These are phyloP conservation scores for Hansenula sp. DNA, from an alignment of 1,139 yeast species.

Conservation along the genomic window DNA sequence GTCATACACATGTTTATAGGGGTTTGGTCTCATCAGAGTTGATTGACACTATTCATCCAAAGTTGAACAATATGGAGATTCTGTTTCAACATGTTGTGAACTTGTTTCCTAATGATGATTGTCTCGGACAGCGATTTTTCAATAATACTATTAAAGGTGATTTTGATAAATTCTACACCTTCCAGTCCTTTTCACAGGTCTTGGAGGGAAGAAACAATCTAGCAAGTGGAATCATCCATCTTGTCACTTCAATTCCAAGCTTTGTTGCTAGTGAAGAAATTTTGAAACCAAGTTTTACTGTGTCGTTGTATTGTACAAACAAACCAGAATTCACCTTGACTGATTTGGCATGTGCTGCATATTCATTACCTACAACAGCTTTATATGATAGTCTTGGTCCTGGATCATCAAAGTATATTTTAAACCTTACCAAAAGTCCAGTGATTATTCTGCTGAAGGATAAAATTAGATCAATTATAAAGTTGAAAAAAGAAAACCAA, in stretches of 20 bases:
- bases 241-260: no score
- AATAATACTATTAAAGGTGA: no score
- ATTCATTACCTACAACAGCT: constrained; percentile 49
- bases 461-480: constrained; percentile 38
- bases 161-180: no score
- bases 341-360: constrained; percentile 55
- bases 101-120: no score
- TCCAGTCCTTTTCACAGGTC: no score
- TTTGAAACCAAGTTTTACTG: constrained; percentile 35
- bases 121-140: no score
- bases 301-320: constrained; percentile 51
- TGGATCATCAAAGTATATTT: constrained; percentile 51
- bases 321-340: constrained; percentile 54
- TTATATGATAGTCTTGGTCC: constrained; percentile 62
- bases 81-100: constrained; percentile 29
- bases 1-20: constrained; percentile 28
- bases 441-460: constrained; percentile 47
- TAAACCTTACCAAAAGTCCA: constrained; percentile 51
- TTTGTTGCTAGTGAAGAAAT: neutral
- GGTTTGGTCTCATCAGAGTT: constrained; percentile 34
- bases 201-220: no score
- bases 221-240: no score
- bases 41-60: constrained; percentile 31
- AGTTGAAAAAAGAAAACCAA: constrained; percentile 21
- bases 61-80: constrained; percentile 32